These are phyloP conservation scores for Lentinula edodes DNA, from an alignment of 768 basidiomycete species.

Conservation along the genomic window DNA sequence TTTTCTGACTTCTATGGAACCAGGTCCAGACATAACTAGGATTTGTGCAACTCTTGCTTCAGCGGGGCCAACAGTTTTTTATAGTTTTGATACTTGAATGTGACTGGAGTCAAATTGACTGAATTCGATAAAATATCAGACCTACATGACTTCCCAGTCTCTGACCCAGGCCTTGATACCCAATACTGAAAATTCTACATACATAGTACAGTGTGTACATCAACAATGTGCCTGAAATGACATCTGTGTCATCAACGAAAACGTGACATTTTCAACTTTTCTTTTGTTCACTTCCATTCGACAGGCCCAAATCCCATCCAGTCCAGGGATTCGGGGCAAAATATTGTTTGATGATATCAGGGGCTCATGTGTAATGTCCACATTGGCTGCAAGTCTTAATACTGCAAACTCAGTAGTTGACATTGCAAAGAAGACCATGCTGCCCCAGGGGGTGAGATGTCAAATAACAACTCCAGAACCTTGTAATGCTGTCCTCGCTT, in stretches of 20 bases:
- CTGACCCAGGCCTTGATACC: too few species aligned
- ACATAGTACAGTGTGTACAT: too few species aligned
- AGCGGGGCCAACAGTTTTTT: too few species aligned
- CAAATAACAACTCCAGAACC: neutral
- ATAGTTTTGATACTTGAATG: too few species aligned
- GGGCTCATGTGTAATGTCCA: conserved; percentile 2
- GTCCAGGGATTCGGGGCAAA: neutral
- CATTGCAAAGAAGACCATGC: conserved; percentile 1
- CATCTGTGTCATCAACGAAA: neutral
- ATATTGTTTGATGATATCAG: neutral
- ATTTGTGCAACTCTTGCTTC: too few species aligned
- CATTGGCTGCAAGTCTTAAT: neutral
- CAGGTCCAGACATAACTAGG: too few species aligned
- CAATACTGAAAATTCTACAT: too few species aligned
- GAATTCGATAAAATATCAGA: too few species aligned
- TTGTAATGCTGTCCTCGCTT: neutral
- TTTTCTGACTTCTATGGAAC: too few species aligned
- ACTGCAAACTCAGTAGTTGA: neutral
- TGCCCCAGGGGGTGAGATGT: neutral
- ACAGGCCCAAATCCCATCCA: neutral
- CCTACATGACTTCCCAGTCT: too few species aligned
- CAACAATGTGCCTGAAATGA: too few species aligned
- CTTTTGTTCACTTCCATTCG: neutral
- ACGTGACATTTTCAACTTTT: neutral
- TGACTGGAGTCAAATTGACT: too few species aligned